phyloP scores from a whole-genome alignment of 1,139 yeast species.

The Arxiozyma heterogenica region DNA sequence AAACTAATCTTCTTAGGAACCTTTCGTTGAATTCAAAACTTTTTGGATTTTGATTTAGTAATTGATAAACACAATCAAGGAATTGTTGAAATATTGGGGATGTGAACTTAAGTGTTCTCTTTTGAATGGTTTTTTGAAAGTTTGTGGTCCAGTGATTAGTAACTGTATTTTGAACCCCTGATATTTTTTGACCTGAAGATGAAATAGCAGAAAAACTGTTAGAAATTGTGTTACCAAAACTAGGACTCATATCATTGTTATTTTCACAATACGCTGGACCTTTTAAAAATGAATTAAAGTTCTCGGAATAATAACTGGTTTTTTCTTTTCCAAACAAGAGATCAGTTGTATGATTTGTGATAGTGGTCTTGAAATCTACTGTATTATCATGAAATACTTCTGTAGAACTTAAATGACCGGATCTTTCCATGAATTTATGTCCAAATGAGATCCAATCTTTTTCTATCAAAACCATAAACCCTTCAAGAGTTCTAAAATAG shows the following conservation, averaged over 20 bases:
- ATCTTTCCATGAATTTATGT: conserved; percentile 75
- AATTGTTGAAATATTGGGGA: conserved; percentile 94
- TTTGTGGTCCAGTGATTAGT: conserved; percentile 8
- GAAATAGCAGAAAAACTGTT: neutral
- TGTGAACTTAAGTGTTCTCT: conserved; percentile 43
- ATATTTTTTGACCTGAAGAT: neutral
- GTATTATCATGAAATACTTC: conserved; percentile 33
- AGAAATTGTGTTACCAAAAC: neutral
- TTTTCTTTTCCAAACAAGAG: conserved; percentile 6
- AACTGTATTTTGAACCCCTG: neutral
- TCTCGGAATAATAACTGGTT: conserved; percentile 28
- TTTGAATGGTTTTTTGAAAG: conserved; percentile 17
- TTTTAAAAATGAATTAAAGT: conserved; percentile 7
- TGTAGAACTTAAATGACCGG: conserved; percentile 55
- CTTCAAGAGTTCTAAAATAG: conserved; percentile 74
- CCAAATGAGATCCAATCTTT: conserved; percentile 97
- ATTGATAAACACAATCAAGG: conserved; percentile 78
- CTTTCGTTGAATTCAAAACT: conserved; percentile 83
- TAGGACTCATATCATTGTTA: neutral
- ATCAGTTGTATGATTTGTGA: conserved; percentile 10
- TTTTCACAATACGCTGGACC: neutral
- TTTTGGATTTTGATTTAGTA: conserved; percentile 59
- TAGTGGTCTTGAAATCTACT: conserved; percentile 6
- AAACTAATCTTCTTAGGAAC: conserved; percentile 69
- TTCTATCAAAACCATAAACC: conserved; percentile 76